Conservation (phyloP, 257 asterid genomes). For the Plantago elongata region DNA sequence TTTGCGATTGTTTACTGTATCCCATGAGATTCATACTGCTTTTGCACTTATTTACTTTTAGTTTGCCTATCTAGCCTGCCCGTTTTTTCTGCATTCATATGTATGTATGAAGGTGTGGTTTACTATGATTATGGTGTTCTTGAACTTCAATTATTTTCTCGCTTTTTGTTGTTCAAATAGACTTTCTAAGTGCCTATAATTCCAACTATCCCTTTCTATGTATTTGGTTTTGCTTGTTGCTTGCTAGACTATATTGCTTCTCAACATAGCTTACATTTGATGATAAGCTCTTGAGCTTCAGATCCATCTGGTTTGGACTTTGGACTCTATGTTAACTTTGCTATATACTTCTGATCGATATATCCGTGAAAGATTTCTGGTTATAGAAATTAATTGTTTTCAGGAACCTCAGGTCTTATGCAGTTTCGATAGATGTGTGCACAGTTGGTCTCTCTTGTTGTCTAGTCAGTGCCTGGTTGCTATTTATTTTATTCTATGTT, state of each 20-base stretch:
- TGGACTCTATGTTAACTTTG: background rate
- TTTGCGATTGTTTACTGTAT: no score
- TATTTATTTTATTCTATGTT: background rate
- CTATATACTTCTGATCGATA: background rate
- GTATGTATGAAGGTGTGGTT: no score
- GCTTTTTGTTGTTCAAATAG: background rate
- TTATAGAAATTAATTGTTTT: background rate
- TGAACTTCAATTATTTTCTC: background rate
- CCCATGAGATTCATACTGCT: no score
- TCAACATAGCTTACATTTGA: background rate
- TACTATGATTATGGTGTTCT: no score
- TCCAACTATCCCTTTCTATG: background rate
- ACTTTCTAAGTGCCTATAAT: background rate
- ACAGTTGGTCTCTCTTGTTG: background rate
- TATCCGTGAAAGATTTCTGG: background rate
- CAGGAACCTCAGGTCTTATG: slow-evolving; percentile 11
- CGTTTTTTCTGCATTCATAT: background rate
- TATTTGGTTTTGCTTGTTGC: no score
- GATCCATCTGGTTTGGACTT: background rate
- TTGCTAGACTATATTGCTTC: no score
- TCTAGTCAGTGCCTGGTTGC: background rate
- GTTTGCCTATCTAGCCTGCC: background rate
- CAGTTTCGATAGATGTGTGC: background rate
- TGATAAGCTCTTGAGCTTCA: background rate
- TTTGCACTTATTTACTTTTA: no score